Evolutionary conservation across 2,329 filamentous ascomycete species (phyloP).

Genomic region (Claviceps maximensis): DNA sequence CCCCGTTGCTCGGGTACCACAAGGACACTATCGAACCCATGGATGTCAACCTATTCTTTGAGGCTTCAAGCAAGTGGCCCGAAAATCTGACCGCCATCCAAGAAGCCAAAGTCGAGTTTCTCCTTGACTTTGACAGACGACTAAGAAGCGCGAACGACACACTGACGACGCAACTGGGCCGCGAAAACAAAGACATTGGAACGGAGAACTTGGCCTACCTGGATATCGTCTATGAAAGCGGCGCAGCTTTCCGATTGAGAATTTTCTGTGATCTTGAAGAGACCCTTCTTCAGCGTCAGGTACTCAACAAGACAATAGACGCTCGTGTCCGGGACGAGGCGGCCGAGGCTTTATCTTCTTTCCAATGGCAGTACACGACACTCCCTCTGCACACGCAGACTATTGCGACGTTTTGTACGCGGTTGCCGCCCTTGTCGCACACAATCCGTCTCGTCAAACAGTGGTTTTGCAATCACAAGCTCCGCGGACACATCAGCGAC

Average conservation of each 20-base stretch:
- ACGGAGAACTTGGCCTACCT: constrained; percentile 70
- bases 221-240: constrained; percentile 62
- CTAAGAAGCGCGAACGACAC: constrained; percentile 47
- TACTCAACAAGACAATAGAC: constrained; percentile 59
- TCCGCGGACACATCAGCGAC: constrained; percentile 60
- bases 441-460: constrained; percentile 76
- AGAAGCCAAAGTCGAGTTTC: constrained; percentile 82
- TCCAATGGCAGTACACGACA: constrained; percentile 59
- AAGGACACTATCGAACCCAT: constrained; percentile 42
- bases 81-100: constrained; percentile 86
- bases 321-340: constrained; percentile 54
- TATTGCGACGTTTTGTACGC: constrained; percentile 65
- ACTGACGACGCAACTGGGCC: constrained; percentile 57
- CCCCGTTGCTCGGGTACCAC: constrained; percentile 27
- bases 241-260: constrained; percentile 67
- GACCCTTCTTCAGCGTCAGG: constrained; percentile 61
- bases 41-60: constrained; percentile 78
- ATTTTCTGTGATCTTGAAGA: constrained; percentile 85
- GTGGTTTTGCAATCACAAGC: constrained; percentile 79
- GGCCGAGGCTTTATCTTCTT: constrained; percentile 53
- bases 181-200: constrained; percentile 60
- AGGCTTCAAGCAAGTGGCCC: constrained; percentile 86
- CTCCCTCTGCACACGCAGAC: constrained; percentile 71
- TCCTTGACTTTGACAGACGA: constrained; percentile 61
- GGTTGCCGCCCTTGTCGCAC: constrained; percentile 65